These are phyloP conservation scores for Euphorbia tirucalli DNA, from an alignment of 345 rosid genomes.

Conservation along the genomic window DNA sequence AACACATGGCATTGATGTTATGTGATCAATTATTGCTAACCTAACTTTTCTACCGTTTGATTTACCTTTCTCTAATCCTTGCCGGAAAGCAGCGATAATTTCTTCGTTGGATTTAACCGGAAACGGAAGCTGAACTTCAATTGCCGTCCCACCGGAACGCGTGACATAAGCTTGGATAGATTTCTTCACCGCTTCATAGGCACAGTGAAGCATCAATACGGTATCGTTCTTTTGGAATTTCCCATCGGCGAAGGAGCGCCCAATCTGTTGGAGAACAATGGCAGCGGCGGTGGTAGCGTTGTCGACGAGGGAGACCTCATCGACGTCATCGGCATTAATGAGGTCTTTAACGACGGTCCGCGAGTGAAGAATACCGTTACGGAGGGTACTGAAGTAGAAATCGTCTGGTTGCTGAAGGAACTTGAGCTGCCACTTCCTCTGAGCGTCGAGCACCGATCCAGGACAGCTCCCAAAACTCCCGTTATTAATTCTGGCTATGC, in stretches of 20 bases:
- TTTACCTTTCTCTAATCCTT: constrained; percentile 63
- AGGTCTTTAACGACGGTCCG: constrained; percentile 52
- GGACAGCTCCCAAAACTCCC: constrained; percentile 89
- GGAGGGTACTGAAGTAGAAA: constrained; percentile 66
- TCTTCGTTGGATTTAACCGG: constrained; percentile 67
- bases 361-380: constrained; percentile 53
- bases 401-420: constrained; percentile 72
- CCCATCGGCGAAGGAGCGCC: constrained; percentile 58
- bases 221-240: constrained; percentile 44
- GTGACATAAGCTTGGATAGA: constrained; percentile 84
- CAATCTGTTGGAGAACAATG: constrained; percentile 67
- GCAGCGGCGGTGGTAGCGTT: constrained; percentile 84
- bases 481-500: constrained; percentile 65
- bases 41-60: constrained; percentile 62
- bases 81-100: constrained; percentile 55
- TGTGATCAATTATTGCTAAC: constrained; percentile 89
- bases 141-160: constrained; percentile 78
- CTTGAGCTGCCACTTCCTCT: constrained; percentile 59
- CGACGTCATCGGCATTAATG: constrained; percentile 63
- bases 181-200: constrained; percentile 80
- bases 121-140: constrained; percentile 82
- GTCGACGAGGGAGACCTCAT: constrained; percentile 72
- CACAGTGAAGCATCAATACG: constrained; percentile 68
- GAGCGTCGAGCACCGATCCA: constrained; percentile 51
- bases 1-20: constrained; percentile 42